Percentiles rank a stretch among this genome's conserved stretches.
These are phyloP conservation scores for Suillus subaureus DNA, from an alignment of 768 basidiomycete genomes.

Conservation along the genomic window DNA sequence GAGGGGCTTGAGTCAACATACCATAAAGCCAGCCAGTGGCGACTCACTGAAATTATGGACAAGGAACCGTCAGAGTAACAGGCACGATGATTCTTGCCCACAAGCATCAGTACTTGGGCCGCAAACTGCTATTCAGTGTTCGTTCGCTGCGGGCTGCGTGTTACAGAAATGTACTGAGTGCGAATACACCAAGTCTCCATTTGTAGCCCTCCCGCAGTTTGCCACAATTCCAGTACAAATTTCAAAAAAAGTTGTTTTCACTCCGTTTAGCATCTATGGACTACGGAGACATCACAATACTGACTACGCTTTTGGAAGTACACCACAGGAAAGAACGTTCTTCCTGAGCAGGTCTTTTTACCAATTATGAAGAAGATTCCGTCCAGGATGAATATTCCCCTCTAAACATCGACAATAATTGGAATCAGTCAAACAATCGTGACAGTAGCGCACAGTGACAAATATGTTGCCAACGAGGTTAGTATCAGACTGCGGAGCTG, in stretches of 20 bases:
- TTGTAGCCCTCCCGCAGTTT: slow-evolving; percentile 16
- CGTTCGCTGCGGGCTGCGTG: slow-evolving; percentile 14
- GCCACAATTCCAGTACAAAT: slow-evolving; percentile 23
- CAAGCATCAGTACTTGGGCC: slow-evolving; percentile 18
- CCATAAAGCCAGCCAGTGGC: slow-evolving; percentile 12
- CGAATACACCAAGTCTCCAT: background rate
- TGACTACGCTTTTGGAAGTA: background rate
- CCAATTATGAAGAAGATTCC: background rate
- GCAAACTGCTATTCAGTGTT: slow-evolving; percentile 5
- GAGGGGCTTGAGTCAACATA: slow-evolving; percentile 14
- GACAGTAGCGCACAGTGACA: background rate
- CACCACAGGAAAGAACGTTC: background rate
- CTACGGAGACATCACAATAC: background rate
- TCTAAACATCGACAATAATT: background rate
- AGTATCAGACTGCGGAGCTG: background rate
- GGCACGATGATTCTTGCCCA: slow-evolving; percentile 21
- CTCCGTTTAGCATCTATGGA: background rate
- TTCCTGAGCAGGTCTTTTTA: background rate
- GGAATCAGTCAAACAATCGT: background rate
- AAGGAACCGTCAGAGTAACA: slow-evolving; percentile 48
- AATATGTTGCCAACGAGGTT: background rate
- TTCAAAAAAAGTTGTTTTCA: slow-evolving; percentile 1
- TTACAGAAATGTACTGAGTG: slow-evolving; percentile 6
- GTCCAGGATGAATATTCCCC: background rate
- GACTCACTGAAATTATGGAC: slow-evolving; percentile 51